These are phyloP conservation scores for Lactarius vividus DNA, from an alignment of 768 basidiomycete species.

Conservation along the genomic window DNA sequence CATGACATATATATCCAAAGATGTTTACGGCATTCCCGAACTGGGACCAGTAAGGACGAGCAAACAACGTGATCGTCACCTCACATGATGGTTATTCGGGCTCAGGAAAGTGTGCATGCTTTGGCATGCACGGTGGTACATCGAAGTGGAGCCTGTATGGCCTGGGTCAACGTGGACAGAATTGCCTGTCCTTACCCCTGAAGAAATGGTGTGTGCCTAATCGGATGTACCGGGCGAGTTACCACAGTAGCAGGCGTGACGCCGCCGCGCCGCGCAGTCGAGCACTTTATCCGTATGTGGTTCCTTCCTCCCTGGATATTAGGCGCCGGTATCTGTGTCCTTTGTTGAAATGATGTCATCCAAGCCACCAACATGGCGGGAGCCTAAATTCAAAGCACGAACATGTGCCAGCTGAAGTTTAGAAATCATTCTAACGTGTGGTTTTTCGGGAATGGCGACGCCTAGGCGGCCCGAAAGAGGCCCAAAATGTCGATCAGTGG, in stretches of 20 bases:
- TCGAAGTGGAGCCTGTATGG: not conserved
- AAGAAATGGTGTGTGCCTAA: not conserved
- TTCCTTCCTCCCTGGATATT: not conserved
- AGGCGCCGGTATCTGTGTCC: conserved; percentile 1
- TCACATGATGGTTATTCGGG: not conserved
- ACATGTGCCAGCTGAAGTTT: not conserved
- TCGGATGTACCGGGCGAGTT: not conserved
- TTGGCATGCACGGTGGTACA: not conserved
- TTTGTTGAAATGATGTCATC: conserved; percentile 19
- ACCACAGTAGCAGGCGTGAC: not conserved
- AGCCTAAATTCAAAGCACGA: conserved; percentile 10
- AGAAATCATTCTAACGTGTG: not conserved
- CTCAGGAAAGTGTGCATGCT: not conserved
- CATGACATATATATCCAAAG: not conserved
- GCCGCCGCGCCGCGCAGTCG: not conserved
- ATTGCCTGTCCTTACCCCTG: not conserved
- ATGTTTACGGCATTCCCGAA: not conserved
- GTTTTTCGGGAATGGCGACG: not conserved
- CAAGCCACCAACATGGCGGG: conserved; percentile 8
- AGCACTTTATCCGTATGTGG: not conserved
- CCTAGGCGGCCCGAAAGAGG: not conserved
- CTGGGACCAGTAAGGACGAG: not conserved
- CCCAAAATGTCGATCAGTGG: not conserved
- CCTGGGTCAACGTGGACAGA: not conserved
- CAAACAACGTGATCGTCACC: not conserved